Conservation (phyloP, 345 rosid genomes). For the Syzygium aqueum region DNA sequence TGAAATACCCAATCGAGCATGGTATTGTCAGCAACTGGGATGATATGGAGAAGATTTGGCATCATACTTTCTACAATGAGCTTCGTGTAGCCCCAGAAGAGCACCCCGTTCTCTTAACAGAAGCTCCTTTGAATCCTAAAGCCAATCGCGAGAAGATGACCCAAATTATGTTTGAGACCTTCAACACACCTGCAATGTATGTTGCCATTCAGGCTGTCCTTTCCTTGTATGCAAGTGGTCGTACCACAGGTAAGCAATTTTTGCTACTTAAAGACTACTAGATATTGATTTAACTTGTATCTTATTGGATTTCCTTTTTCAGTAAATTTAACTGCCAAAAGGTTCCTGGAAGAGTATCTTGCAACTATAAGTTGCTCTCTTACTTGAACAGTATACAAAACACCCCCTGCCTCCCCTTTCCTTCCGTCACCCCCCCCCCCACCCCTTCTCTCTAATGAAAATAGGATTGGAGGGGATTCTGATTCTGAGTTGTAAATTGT, state of each 20-base stretch:
- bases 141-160: constrained; percentile 99
- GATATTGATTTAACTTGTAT: background rate
- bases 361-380: background rate
- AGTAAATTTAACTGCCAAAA: background rate
- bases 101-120: constrained; percentile 43
- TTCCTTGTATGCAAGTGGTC: constrained; percentile 92
- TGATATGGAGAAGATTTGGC: constrained; percentile 96
- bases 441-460: background rate
- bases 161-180: constrained; percentile 92
- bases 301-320: background rate
- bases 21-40: constrained; percentile 97
- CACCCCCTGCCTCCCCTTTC: background rate
- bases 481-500: background rate
- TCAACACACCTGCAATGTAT: constrained; percentile 87
- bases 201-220: constrained; percentile 95
- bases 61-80: constrained; percentile 91
- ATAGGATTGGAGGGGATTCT: background rate
- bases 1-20: constrained; percentile 28
- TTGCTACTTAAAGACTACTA: background rate
- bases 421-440: background rate
- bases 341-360: background rate
- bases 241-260: constrained; percentile 70
- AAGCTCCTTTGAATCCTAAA: constrained; percentile 95
- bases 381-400: background rate
- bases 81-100: constrained; percentile 89